Conservation (phyloP, 768 basidiomycete species). For the Russula olivacea region DNA sequence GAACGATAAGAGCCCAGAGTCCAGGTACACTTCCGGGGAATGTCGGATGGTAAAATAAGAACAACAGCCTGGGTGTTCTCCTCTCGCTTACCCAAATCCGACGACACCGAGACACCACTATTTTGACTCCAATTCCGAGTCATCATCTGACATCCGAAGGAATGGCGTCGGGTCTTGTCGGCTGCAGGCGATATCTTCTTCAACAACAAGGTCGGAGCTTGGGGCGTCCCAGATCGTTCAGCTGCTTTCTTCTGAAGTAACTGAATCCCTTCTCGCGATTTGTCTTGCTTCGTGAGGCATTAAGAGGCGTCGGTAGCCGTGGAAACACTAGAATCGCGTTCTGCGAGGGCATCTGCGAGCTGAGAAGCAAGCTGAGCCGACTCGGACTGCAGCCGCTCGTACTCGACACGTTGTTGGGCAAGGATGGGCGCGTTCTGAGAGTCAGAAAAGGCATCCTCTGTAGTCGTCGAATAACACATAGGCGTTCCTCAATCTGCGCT, state of each 20-base stretch:
- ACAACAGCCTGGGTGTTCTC: too few relatives aligned
- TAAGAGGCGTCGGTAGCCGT: slow-evolving; percentile 48
- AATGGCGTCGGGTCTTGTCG: slow-evolving; percentile 76
- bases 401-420: slow-evolving; percentile 86
- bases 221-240: slow-evolving; percentile 36
- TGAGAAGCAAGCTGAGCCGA: slow-evolving; percentile 76
- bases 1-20: too few relatives aligned
- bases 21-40: too few relatives aligned
- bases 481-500: slow-evolving; percentile 87
- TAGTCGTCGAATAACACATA: slow-evolving; percentile 33
- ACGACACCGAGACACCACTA: too few relatives aligned
- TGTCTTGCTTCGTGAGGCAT: slow-evolving; percentile 22
- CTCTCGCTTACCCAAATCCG: too few relatives aligned
- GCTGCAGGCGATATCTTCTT: slow-evolving; percentile 78
- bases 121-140: slow-evolving; percentile 50
- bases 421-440: slow-evolving; percentile 63
- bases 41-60: too few relatives aligned
- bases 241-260: slow-evolving; percentile 24
- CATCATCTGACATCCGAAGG: slow-evolving; percentile 68
- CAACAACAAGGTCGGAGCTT: slow-evolving; percentile 72
- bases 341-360: slow-evolving; percentile 64
- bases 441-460: neutral
- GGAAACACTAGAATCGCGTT: slow-evolving; percentile 61
- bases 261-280: slow-evolving; percentile 22
- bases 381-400: slow-evolving; percentile 76